Base-by-base conservation (phyloP, 164 flowering plant genomes). In the Tetracentron sinense region DNA sequence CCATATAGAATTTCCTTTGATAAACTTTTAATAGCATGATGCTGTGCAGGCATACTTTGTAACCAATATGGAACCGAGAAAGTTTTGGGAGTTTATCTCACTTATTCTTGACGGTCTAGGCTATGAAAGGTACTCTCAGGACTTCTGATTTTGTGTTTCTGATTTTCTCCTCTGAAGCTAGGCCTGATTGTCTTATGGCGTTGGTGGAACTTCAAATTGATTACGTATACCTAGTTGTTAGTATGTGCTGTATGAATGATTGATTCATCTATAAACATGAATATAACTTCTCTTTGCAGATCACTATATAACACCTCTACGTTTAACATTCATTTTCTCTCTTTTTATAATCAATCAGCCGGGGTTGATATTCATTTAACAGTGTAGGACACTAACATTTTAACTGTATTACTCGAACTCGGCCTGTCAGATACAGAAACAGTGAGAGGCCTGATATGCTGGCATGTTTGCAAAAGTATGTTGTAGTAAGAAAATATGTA, bases 41-140 rank as follows among this genome's bases (percentile, higher is more conserved):
- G 31, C 14, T 60, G 28, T 73, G 72, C 79, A 94, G 99, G 97
- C 99, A 67, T 95, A 82, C 77, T 87, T 95, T 69, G 66, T 95
- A 44, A 95, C 99, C 47, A 95, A 95, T 73, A 81, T 77, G 94
- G 97, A 95, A 64, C 86, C 99, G 12, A 85, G 89, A 68, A 87
- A 89, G 70, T 95, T 95, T 70, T 92, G 99, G 99, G 97, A 89
- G 67, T 95, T 95, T 62, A 64, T 90, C 63, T 88, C 97, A 42
- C 80, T 80, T 38, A 82, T 95, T 69, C 84, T 95, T 60, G 96
- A 81, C 72, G 97, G 99, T 66, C 96, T 95, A 81, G 99, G 97
- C 56, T 92, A 92, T 74, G 88, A 86, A 65, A 88, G 97, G 98
- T 94, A 77, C 44, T 49, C 49, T 35, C 53, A 27, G n/a, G 23